Evolutionary conservation across 2,329 filamentous ascomycete species (phyloP).

Genomic region (Penicillium sp.): DNA sequence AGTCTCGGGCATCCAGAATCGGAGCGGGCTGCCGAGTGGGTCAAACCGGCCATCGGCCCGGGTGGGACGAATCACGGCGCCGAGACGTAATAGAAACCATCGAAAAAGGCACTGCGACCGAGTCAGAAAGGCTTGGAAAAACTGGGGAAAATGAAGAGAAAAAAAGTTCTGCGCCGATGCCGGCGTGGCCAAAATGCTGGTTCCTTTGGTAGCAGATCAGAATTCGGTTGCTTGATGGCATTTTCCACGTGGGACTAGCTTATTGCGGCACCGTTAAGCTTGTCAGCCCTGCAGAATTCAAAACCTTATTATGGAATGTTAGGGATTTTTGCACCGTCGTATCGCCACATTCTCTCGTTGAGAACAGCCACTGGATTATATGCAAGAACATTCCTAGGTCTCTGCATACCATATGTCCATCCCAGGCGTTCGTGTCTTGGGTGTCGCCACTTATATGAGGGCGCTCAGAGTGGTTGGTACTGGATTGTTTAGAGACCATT

Average conservation of each 20-base stretch:
- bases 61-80: slow-evolving; percentile 12
- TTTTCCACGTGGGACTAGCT: neutral
- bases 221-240: neutral
- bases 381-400: no score
- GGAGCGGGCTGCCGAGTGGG: slow-evolving; percentile 5
- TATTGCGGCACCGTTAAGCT: neutral
- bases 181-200: slow-evolving; percentile 9
- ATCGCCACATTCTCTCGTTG: neutral
- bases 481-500: no score
- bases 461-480: no score
- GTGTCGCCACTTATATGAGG: no score
- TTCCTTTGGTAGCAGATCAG: neutral
- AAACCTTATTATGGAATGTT: neutral
- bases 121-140: slow-evolving; percentile 6
- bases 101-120: slow-evolving; percentile 1
- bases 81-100: slow-evolving; percentile 17
- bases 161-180: slow-evolving; percentile 16
- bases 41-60: slow-evolving; percentile 4
- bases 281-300: neutral
- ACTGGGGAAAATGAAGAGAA: slow-evolving; percentile 11
- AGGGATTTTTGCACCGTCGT: neutral
- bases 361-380: neutral
- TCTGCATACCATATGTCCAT: no score
- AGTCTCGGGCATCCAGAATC: slow-evolving; percentile 3
- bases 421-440: no score